These are phyloP conservation scores for Neurospora tetrasperma DNA, from an alignment of 495 filamentous ascomycete species.

Conservation along the genomic window DNA sequence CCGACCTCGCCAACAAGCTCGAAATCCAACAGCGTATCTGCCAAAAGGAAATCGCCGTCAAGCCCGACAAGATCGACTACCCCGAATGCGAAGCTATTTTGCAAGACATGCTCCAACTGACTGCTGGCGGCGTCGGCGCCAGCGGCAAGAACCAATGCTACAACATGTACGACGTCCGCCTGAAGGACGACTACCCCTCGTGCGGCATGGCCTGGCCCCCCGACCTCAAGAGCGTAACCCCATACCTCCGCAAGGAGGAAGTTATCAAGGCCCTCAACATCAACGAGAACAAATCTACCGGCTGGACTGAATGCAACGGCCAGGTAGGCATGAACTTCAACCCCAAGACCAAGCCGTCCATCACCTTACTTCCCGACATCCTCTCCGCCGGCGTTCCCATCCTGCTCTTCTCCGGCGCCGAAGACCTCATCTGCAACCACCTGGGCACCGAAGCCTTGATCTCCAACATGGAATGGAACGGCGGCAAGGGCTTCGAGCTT, in stretches of 20 bases:
- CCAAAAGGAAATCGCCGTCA: slow-evolving; percentile 57
- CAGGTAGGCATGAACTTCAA: slow-evolving; percentile 61
- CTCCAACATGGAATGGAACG: slow-evolving; percentile 84
- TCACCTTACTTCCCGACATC: slow-evolving; percentile 66
- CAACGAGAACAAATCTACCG: slow-evolving; percentile 65
- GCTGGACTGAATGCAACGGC: slow-evolving; percentile 86
- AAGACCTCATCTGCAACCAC: slow-evolving; percentile 96
- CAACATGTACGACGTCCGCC: slow-evolving; percentile 94
- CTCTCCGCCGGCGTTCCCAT: slow-evolving; percentile 59
- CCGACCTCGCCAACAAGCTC: slow-evolving; percentile 50
- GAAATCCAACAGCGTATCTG: slow-evolving; percentile 34
- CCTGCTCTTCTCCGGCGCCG: slow-evolving; percentile 83
- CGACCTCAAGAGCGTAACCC: slow-evolving; percentile 63
- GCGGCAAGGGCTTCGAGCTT: slow-evolving; percentile 80
- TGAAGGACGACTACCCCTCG: slow-evolving; percentile 57
- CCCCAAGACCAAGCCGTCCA: slow-evolving; percentile 60
- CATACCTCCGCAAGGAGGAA: slow-evolving; percentile 75
- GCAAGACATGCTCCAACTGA: slow-evolving; percentile 52
- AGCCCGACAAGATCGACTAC: slow-evolving; percentile 54
- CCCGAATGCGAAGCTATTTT: slow-evolving; percentile 64
- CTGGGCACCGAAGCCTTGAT: slow-evolving; percentile 88
- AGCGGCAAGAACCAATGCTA: slow-evolving; percentile 48
- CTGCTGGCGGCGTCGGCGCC: slow-evolving; percentile 30
- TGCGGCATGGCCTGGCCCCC: slow-evolving; percentile 97
- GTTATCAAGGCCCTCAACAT: slow-evolving; percentile 75